phyloP scores from a whole-genome alignment of 1,139 yeast genomes.

The Kodamaea fungicola region DNA sequence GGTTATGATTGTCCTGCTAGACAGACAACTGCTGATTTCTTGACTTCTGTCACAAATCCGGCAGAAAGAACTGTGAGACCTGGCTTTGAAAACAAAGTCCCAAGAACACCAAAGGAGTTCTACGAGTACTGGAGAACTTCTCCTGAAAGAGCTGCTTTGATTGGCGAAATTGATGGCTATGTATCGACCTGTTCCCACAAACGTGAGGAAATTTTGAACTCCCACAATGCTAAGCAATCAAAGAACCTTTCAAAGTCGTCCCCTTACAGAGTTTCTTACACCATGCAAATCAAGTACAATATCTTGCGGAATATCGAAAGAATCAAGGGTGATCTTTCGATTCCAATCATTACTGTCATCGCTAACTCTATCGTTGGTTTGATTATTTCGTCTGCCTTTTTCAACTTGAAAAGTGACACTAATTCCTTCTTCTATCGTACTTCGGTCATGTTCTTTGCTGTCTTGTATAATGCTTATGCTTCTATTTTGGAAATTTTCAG shows the following conservation, averaged over 20 bases:
- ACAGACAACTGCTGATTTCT: slow-evolving; percentile 55
- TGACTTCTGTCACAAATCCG: slow-evolving; percentile 59
- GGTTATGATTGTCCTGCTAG: slow-evolving; percentile 46
- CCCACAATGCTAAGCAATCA: slow-evolving; percentile 61
- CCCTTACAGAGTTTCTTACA: slow-evolving; percentile 63
- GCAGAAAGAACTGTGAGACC: slow-evolving; percentile 40
- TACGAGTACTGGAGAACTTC: slow-evolving; percentile 63
- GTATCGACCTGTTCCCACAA: slow-evolving; percentile 17
- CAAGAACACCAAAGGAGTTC: slow-evolving; percentile 67
- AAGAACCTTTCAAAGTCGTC: slow-evolving; percentile 50
- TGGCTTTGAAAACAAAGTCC: slow-evolving; percentile 60
- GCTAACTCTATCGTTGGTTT: slow-evolving; percentile 70
- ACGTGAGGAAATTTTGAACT: slow-evolving; percentile 33
- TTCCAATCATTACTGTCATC: slow-evolving; percentile 54
- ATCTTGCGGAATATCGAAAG: slow-evolving; percentile 61
- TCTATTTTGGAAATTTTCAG: slow-evolving; percentile 72
- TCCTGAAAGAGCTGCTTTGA: slow-evolving; percentile 38
- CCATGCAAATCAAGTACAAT: slow-evolving; percentile 62
- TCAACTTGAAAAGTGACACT: slow-evolving; percentile 44
- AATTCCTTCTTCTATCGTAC: slow-evolving; percentile 62
- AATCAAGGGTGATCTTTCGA: slow-evolving; percentile 62
- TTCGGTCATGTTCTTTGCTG: slow-evolving; percentile 73
- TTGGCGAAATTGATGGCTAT: slow-evolving; percentile 30
- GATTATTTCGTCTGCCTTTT: slow-evolving; percentile 71
- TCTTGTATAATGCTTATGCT: slow-evolving; percentile 74